Base-by-base conservation (phyloP, 257 asterid species). In the Orobanche coerulescens region DNA sequence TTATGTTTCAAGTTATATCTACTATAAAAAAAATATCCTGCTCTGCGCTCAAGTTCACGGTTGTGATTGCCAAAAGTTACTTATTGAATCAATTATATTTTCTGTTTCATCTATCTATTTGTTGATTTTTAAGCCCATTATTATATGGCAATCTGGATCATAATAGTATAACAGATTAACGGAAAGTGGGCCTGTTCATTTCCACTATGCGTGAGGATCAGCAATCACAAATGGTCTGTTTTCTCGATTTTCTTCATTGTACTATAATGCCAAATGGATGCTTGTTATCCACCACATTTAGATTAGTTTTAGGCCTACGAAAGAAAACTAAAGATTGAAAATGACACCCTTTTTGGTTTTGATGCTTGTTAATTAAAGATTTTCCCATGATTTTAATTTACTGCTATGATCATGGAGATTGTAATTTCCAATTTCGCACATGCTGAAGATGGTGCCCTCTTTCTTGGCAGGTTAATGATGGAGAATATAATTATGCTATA, bases 381-480 rank as follows among this genome's bases (percentile, higher is more conserved):
- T 51, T 48, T 13, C 51, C 13, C 28, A 15, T 15, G 44, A 58
- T 42, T 23, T 43, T 49, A 19, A n/a, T 42, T 46, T 53, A 44
- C 56, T 64, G 57, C 66, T 68, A 47, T 52, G 25, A 30, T 59
- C 60, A 52, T 62, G 24, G 37, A 61, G 26, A 42, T 66, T 47
- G 14, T 60, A 43, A 16, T 4, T 50, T 58, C 19, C 30, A 18
- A 39, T 30, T 67, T 52, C 44, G 56, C 64, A 39, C 67, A 50
- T 49, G 33, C 42, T 65, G 64, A 78, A 60, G 57, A 64, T 62
- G 48, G 39, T 52, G 56, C 24, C 66, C 64, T 74, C 67, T 67
- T 67, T 61, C 36, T 75, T 76, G 70, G 76, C 92, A 92, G 98
- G 98, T 92, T 68, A 92, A 92, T 58, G 98, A 88, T 65, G 98